Evolutionary conservation across 1,284 basidiomycete species (phyloP).

Genomic region (Filobasidium uniguttulatum): DNA sequence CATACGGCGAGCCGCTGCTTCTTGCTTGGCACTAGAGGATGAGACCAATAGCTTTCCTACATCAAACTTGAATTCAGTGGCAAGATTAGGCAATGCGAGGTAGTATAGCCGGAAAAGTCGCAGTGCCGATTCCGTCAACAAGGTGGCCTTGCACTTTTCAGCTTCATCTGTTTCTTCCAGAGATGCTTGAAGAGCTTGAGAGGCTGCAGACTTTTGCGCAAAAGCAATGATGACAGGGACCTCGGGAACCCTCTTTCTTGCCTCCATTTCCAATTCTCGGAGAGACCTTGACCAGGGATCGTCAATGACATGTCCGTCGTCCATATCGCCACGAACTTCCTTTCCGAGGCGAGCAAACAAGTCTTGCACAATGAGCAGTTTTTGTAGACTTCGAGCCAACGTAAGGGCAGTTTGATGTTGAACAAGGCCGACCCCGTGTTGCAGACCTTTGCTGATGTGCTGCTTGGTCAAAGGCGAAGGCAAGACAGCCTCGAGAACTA

Average conservation of each 20-base stretch:
- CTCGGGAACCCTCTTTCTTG: constrained; percentile 63
- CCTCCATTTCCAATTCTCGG: constrained; percentile 57
- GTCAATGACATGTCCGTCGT: constrained; percentile 44
- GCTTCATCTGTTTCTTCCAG: constrained; percentile 30
- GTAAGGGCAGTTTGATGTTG: constrained; percentile 67
- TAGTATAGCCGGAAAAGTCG: constrained; percentile 75
- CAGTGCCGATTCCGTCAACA: constrained; percentile 65
- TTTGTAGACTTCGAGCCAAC: constrained; percentile 55
- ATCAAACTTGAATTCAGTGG: constrained; percentile 70
- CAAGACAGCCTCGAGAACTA: constrained; percentile 59
- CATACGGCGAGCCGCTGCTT: constrained; percentile 25
- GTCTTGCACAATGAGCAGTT: constrained; percentile 48
- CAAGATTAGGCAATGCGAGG: constrained; percentile 53
- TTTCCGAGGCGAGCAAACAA: constrained; percentile 44
- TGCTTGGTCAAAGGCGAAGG: constrained; percentile 56
- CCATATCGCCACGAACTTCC: constrained; percentile 40
- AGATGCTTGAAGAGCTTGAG: constrained; percentile 23
- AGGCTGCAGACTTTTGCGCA: constrained; percentile 43
- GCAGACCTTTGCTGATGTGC: constrained; percentile 65
- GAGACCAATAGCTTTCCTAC: constrained; percentile 61
- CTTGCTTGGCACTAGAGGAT: constrained; percentile 35
- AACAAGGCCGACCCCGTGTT: constrained; percentile 54
- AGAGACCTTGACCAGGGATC: constrained; percentile 56
- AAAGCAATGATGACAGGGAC: constrained; percentile 69
- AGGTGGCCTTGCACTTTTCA: constrained; percentile 27